Evolutionary conservation across 306 rosid species (phyloP), one percentile per base, ranked within the genome.

Genomic region (Argentina anserina): DNA sequence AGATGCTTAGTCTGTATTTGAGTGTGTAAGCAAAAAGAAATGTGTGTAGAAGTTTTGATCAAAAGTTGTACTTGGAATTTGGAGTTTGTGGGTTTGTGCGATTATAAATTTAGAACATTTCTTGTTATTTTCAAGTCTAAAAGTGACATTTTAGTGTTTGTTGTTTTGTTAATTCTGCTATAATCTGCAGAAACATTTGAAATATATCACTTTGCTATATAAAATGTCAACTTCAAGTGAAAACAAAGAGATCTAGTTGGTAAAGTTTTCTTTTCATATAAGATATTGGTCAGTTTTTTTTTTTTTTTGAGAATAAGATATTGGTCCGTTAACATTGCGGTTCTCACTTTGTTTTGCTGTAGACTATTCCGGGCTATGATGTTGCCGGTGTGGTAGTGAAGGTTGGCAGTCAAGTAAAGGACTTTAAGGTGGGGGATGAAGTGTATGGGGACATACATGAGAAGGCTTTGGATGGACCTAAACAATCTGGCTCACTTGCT

Each of bases 351-450:
- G 33, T 82, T 74, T 50, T 67, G 39, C 0, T 59, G 61, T 73
- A 93, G 99, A 94, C 97, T 80, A 90, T 94, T 78, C 99, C 99
- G 29, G 99, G 97, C 18, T 94, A 90, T 72, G 97, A 93, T 79
- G 91, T 93, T 11, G 91, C 96, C 3, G 97, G 97, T n/a, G 87
- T 90, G 75, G 97, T 90, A 76, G 97, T 86, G 53, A 93, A 90
- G 82, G 90, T 81, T 75, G 98, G 97, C 6, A 84, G 93, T 61
- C 18, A 86, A 70, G 98, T 90, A 11, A 88, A 86, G 85, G 88
- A 83, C 13, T 87, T 90, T 50, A 88, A 90, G 73, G 97, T 83
- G 43, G 98, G 98, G 47, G 93, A 90, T 70, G 98, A 90, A 79
- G 97, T 94, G 3, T 91, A 94, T 73, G 99, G 99, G 45, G 74